Conservation (phyloP, 805 yeast species). For the Saccharomycopsis malanga region DNA sequence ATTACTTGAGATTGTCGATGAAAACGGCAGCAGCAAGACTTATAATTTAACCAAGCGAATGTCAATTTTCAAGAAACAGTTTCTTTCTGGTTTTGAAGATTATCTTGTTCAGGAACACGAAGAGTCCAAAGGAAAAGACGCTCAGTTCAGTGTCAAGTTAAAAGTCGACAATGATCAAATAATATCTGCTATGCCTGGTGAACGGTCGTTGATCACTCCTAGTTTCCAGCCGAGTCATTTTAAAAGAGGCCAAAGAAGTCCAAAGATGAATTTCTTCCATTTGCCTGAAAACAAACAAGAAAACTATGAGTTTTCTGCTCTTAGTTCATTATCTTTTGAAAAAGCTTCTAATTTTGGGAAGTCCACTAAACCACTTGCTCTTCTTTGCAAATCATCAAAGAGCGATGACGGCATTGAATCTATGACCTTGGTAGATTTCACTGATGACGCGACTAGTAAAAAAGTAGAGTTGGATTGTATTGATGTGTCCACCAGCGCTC, state of each 20-base stretch:
- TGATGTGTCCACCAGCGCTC: slow-evolving; percentile 34
- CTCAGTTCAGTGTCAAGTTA: slow-evolving; percentile 21
- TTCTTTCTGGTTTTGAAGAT: slow-evolving; percentile 53
- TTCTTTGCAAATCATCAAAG: slow-evolving; percentile 22
- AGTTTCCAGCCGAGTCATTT: background rate
- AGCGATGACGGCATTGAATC: background rate
- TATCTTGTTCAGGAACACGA: slow-evolving; percentile 23
- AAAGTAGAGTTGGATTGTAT: slow-evolving; percentile 32
- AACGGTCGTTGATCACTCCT: slow-evolving; percentile 15
- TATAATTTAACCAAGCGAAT: slow-evolving; percentile 49
- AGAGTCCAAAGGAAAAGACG: background rate
- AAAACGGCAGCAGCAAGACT: slow-evolving; percentile 40
- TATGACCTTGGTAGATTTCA: slow-evolving; percentile 14
- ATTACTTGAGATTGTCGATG: slow-evolving; percentile 55
- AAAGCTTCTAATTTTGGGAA: slow-evolving; percentile 17
- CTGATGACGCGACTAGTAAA: slow-evolving; percentile 11
- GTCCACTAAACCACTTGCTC: slow-evolving; percentile 22
- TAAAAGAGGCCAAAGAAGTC: slow-evolving; percentile 16
- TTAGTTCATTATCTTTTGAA: slow-evolving; percentile 24
- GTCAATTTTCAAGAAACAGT: slow-evolving; percentile 39
- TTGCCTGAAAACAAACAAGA: slow-evolving; percentile 12
- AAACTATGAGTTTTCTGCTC: slow-evolving; percentile 23
- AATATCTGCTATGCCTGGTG: slow-evolving; percentile 21
- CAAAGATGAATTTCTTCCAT: slow-evolving; percentile 21
- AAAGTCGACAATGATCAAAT: slow-evolving; percentile 25